Conservation (phyloP, 1,139 yeast genomes). For the Candida smagusa region DNA sequence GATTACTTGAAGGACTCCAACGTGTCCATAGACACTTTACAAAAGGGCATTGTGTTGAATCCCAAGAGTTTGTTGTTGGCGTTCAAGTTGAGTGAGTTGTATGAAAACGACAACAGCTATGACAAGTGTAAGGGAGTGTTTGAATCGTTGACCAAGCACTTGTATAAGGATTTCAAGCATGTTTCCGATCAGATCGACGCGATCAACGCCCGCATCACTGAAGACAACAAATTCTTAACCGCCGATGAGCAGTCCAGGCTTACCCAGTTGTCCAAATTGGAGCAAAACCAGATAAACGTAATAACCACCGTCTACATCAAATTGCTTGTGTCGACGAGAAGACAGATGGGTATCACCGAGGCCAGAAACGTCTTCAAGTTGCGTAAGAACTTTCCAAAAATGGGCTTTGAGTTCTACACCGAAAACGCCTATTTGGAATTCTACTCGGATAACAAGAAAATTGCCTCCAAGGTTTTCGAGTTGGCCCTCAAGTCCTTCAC, state of each 20-base stretch:
- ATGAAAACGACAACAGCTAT: conserved; percentile 56
- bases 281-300: conserved; percentile 27
- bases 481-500: conserved; percentile 55
- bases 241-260: conserved; percentile 27
- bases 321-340: conserved; percentile 58
- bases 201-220: conserved; percentile 16
- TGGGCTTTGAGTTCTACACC: conserved; percentile 74
- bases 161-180: conserved; percentile 31
- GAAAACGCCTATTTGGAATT: conserved; percentile 84
- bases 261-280: conserved; percentile 18
- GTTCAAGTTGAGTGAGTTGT: conserved; percentile 65
- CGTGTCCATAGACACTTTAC: conserved; percentile 41
- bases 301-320: conserved; percentile 53
- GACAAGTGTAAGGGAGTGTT: conserved; percentile 54
- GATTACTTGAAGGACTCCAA: conserved; percentile 36
- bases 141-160: conserved; percentile 43
- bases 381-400: conserved; percentile 43
- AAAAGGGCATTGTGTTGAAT: conserved; percentile 59
- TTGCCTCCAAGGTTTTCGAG: conserved; percentile 77
- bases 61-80: conserved; percentile 70
- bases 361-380: conserved; percentile 69
- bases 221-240: conserved; percentile 18
- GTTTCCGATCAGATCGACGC: conserved; percentile 22
- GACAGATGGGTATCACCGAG: conserved; percentile 65
- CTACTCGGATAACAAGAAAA: conserved; percentile 59